phyloP scores from a whole-genome alignment of 2,329 filamentous ascomycete species.

The Aureobasidium leucospermi region DNA sequence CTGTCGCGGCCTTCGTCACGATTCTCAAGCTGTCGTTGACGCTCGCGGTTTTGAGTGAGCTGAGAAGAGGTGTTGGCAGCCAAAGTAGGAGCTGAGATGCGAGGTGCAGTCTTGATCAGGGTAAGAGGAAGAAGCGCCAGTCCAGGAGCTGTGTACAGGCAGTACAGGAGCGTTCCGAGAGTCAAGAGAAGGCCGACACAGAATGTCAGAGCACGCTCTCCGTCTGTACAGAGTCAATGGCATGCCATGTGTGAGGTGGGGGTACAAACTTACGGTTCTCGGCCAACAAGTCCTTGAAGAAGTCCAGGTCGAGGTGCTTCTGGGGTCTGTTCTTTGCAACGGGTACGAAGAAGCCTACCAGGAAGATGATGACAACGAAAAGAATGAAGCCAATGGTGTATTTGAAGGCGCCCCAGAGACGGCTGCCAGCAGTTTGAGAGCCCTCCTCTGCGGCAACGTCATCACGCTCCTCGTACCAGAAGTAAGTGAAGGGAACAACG shows the following conservation, averaged over 20 bases:
- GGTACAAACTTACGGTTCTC: slow-evolving; percentile 59
- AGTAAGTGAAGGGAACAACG: slow-evolving; percentile 92
- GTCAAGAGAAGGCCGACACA: slow-evolving; percentile 81
- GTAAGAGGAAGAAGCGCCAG: slow-evolving; percentile 82
- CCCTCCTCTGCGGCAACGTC: slow-evolving; percentile 79
- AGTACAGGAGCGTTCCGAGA: slow-evolving; percentile 76
- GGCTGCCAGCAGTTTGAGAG: slow-evolving; percentile 60
- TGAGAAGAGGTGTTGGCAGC: slow-evolving; percentile 70
- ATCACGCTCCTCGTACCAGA: slow-evolving; percentile 96
- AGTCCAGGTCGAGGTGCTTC: slow-evolving; percentile 74
- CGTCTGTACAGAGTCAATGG: slow-evolving; percentile 44
- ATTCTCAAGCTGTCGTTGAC: slow-evolving; percentile 83
- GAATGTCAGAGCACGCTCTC: slow-evolving; percentile 88
- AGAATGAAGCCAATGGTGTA: slow-evolving; percentile 82
- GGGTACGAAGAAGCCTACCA: slow-evolving; percentile 91
- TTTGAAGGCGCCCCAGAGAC: slow-evolving; percentile 78
- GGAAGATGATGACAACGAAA: slow-evolving; percentile 73
- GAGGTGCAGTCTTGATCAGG: slow-evolving; percentile 85
- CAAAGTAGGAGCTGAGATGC: slow-evolving; percentile 73
- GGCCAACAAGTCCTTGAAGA: slow-evolving; percentile 75
- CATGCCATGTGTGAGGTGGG: neutral
- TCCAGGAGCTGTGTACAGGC: slow-evolving; percentile 81
- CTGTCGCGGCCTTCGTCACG: slow-evolving; percentile 70
- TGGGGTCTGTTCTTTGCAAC: slow-evolving; percentile 59
- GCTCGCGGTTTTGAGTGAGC: slow-evolving; percentile 80